These are phyloP conservation scores for Closterium sp. DNA, from an alignment of 139 green algal genomes.

Conservation along the genomic window DNA sequence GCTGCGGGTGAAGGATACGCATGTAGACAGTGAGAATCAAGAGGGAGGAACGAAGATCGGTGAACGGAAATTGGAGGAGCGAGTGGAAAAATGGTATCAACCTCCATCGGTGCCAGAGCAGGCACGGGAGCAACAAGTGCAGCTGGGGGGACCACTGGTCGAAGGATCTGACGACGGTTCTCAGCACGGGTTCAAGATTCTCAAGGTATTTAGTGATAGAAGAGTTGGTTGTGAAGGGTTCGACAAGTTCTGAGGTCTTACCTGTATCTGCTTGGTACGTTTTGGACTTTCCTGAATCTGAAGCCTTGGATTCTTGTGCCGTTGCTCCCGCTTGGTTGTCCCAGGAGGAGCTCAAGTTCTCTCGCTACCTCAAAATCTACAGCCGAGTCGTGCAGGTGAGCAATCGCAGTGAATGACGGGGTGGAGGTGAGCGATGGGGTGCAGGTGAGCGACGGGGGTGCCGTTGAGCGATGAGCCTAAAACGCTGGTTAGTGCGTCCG, in stretches of 20 bases:
- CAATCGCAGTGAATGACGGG: no score
- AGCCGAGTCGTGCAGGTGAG: constrained; percentile 30
- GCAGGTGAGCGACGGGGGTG: neutral
- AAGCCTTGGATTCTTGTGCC: no score
- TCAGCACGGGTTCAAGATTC: neutral
- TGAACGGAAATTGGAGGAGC: neutral
- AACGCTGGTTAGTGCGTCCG: neutral
- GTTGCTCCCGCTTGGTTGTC: neutral
- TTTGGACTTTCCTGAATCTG: no score
- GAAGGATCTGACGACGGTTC: neutral
- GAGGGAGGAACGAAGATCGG: neutral
- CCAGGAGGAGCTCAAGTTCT: constrained; percentile 28
- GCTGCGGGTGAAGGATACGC: neutral
- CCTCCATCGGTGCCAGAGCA: no score
- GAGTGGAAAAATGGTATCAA: neutral
- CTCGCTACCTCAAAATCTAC: constrained; percentile 33
- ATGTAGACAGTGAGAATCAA: neutral
- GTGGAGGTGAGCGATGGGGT: no score
- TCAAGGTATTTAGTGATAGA: no score
- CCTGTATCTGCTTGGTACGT: neutral
- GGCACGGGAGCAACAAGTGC: no score
- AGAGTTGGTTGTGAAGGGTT: no score
- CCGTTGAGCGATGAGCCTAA: neutral
- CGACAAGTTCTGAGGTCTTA: no score
- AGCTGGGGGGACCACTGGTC: no score